Conservation (phyloP, 2,329 filamentous ascomycete genomes). For the Exserohilum turcica region DNA sequence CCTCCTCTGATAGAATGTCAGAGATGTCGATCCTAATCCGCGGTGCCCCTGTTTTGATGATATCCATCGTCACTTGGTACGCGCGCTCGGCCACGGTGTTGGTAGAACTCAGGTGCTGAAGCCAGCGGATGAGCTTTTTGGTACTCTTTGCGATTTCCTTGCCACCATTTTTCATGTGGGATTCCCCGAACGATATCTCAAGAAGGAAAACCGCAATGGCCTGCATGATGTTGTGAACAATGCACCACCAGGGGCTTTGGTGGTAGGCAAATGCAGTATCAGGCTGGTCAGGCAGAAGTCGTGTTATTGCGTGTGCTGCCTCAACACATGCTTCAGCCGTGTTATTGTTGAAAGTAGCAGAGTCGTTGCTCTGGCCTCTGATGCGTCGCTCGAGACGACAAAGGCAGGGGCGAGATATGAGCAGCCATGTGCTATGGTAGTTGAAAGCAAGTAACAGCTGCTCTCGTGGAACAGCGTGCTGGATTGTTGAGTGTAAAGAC, state of each 20-base stretch:
- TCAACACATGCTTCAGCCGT: background rate
- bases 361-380: background rate
- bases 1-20: too few species aligned
- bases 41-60: too few species aligned
- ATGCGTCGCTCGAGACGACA: background rate
- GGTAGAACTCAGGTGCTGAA: too few species aligned
- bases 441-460: background rate
- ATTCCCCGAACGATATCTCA: background rate
- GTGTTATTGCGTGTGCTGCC: background rate
- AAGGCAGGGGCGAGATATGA: background rate
- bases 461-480: background rate
- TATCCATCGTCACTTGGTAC: too few species aligned
- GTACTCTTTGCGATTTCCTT: too few species aligned
- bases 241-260: background rate
- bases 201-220: background rate
- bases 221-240: background rate
- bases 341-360: background rate
- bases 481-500: background rate
- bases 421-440: background rate
- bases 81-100: too few species aligned
- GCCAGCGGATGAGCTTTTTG: too few species aligned
- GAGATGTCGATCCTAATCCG: too few species aligned
- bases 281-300: background rate
- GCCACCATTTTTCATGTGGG: too few species aligned
- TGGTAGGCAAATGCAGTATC: background rate